Conservation (phyloP, 257 asterid genomes). For the Penstemon barbatus region DNA sequence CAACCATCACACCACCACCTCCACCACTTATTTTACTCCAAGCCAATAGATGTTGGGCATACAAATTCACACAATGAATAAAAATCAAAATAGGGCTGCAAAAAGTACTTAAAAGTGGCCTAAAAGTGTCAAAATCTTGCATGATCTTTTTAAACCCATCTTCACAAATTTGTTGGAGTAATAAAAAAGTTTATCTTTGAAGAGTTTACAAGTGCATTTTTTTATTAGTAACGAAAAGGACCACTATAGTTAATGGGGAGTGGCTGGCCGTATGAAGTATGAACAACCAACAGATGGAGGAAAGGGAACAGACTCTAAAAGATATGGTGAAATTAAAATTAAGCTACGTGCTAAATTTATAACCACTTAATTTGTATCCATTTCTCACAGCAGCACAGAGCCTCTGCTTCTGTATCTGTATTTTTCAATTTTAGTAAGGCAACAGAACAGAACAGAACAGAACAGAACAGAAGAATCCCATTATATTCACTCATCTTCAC, state of each 20-base stretch:
- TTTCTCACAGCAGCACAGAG: constrained; percentile 57
- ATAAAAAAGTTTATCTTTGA: constrained; percentile 21
- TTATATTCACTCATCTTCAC: constrained; percentile 36
- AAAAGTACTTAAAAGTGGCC: constrained; percentile 12
- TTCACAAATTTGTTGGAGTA: background rate
- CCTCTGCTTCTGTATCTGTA: constrained; percentile 26
- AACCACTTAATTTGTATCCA: constrained; percentile 72
- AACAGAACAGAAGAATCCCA: constrained; percentile 12
- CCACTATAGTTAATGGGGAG: constrained; percentile 56
- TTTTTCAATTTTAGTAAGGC: constrained; percentile 17
- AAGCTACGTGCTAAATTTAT: constrained; percentile 56
- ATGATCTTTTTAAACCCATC: constrained; percentile 14
- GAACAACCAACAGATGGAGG: constrained; percentile 74
- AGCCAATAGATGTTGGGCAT: too few species aligned
- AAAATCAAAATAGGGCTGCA: background rate
- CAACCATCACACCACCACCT: too few species aligned
- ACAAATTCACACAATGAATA: too few species aligned
- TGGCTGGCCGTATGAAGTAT: constrained; percentile 58
- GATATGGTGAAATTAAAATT: constrained; percentile 20
- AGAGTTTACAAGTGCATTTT: background rate
- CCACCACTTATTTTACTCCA: too few species aligned
- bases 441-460: constrained; percentile 28
- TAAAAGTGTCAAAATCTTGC: constrained; percentile 3
- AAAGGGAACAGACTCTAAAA: constrained; percentile 53
- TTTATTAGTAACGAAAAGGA: constrained; percentile 28